Evolutionary conservation across 2,329 filamentous ascomycete genomes (phyloP).

Genomic region (Proliferodiscus dingleyae): DNA sequence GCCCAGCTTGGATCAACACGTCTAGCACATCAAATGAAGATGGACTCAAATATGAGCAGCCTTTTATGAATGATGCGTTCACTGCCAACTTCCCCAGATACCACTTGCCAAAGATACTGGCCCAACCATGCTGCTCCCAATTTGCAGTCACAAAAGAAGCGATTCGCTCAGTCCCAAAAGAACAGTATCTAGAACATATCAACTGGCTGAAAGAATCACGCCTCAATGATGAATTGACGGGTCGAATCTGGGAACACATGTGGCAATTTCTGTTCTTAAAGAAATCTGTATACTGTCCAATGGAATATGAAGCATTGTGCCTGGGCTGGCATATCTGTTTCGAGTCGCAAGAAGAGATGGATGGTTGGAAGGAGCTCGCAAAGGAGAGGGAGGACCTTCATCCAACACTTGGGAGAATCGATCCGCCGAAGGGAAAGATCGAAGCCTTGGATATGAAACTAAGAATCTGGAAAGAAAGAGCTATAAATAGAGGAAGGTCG

Average conservation of each 20-base stretch:
- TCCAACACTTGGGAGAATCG: background rate
- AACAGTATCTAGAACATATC: too few species aligned
- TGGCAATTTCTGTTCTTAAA: background rate
- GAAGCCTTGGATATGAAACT: background rate
- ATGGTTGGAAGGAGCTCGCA: background rate
- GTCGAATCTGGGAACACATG: background rate
- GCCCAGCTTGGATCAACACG: too few species aligned
- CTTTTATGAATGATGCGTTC: too few species aligned
- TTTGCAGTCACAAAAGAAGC: too few species aligned
- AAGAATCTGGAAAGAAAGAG: background rate
- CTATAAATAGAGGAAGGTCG: background rate
- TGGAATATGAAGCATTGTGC: background rate
- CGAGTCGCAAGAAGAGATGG: background rate
- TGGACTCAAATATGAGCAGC: too few species aligned
- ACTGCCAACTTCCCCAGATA: too few species aligned
- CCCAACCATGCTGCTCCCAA: too few species aligned
- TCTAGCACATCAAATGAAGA: too few species aligned
- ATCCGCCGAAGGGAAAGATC: background rate
- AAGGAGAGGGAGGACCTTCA: background rate
- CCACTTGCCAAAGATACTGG: too few species aligned
- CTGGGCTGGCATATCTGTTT: background rate
- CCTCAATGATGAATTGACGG: too few species aligned
- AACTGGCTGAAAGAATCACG: too few species aligned
- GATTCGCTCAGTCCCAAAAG: too few species aligned
- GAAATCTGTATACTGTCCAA: background rate